A percentile compares a stretch with the other conserved stretches of the same genome.
These are phyloP conservation scores for Elongisporangium anandrum DNA, from an alignment of 352 stramenopile species.

Conservation along the genomic window DNA sequence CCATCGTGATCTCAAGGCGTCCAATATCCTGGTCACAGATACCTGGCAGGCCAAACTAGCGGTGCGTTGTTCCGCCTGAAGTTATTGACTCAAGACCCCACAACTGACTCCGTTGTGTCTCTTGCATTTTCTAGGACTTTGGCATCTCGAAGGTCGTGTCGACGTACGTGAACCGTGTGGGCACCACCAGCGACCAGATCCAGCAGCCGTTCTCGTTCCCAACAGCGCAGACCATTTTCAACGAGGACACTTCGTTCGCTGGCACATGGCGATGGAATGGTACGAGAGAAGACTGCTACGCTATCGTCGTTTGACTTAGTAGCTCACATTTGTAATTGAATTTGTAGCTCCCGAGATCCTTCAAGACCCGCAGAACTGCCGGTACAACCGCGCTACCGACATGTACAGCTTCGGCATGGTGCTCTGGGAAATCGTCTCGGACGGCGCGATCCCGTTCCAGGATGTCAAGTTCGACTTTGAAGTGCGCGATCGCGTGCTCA, in stretches of 20 bases:
- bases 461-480: slow-evolving; percentile 70
- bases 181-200: slow-evolving; percentile 26
- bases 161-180: slow-evolving; percentile 34
- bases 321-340: neutral
- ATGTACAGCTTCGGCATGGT: slow-evolving; percentile 80
- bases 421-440: slow-evolving; percentile 62
- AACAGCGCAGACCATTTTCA: slow-evolving; percentile 27
- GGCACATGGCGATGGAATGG: slow-evolving; percentile 70
- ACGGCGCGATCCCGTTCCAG: slow-evolving; percentile 57
- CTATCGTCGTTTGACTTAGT: no score
- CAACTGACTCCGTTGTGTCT: slow-evolving; percentile 24
- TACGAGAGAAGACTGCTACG: neutral
- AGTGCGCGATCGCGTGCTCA: slow-evolving; percentile 55
- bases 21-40: slow-evolving; percentile 70
- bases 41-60: slow-evolving; percentile 69
- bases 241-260: slow-evolving; percentile 59
- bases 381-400: slow-evolving; percentile 56
- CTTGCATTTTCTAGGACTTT: slow-evolving; percentile 28
- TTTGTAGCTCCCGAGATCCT: slow-evolving; percentile 47
- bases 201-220: slow-evolving; percentile 15
- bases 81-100: slow-evolving; percentile 8
- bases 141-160: slow-evolving; percentile 45
- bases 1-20: slow-evolving; percentile 67
- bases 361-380: slow-evolving; percentile 55
- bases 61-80: slow-evolving; percentile 1